Evolutionary conservation across 345 rosid species (phyloP).

Genomic region (Moringa oleifera): DNA sequence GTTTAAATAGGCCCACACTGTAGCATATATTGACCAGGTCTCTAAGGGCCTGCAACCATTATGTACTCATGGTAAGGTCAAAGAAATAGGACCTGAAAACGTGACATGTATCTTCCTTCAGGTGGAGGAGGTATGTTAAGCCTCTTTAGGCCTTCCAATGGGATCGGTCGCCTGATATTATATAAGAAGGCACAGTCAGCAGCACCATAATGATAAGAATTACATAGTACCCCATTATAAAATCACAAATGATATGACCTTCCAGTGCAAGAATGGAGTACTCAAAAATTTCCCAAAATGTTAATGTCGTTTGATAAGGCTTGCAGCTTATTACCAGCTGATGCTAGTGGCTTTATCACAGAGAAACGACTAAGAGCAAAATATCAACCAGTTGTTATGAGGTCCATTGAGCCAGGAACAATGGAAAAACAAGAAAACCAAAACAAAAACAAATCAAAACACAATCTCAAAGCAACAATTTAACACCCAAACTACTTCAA

Average conservation of each 20-base stretch:
- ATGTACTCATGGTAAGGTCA: background rate
- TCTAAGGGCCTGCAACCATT: too few species aligned
- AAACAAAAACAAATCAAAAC: background rate
- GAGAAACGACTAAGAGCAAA: background rate
- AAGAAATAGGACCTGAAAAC: constrained; percentile 50
- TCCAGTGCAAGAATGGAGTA: background rate
- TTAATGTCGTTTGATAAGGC: background rate
- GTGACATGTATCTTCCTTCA: constrained; percentile 84
- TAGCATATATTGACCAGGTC: background rate
- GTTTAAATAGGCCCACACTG: background rate
- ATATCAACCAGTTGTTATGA: background rate
- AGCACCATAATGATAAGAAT: background rate
- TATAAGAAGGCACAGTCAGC: constrained; percentile 12
- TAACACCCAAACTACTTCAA: background rate
- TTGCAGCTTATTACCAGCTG: background rate
- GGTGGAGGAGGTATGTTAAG: constrained; percentile 90
- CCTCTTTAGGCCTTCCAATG: constrained; percentile 71
- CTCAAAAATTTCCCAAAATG: background rate
- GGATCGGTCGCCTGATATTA: constrained; percentile 63
- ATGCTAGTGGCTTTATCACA: background rate
- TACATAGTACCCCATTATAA: too few species aligned
- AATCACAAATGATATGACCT: background rate
- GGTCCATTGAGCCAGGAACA: background rate
- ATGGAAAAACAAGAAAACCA: too few species aligned
- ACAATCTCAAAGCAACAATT: background rate